Conservation (phyloP, 1,284 basidiomycete species). For the Sporisorium exsertum region DNA sequence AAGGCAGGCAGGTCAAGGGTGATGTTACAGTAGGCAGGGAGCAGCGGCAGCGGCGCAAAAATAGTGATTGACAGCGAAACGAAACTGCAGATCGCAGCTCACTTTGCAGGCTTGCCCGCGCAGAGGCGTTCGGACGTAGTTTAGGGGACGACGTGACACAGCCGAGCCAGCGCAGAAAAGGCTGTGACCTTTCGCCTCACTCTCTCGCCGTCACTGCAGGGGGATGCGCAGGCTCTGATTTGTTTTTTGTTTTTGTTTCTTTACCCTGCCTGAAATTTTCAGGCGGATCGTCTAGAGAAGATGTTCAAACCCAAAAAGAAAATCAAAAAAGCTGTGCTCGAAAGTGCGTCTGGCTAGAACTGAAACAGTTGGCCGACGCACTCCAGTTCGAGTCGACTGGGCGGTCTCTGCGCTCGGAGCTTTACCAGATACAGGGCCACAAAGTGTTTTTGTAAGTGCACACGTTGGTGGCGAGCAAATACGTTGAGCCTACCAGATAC, state of each 20-base stretch:
- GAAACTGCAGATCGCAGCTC: slow-evolving; percentile 10
- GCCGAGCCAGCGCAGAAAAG: background rate
- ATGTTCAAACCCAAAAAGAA: background rate
- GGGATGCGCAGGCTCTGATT: background rate
- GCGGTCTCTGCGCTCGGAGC: no score
- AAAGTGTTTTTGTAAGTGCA: no score
- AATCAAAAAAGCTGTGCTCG: background rate
- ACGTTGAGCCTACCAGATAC: no score
- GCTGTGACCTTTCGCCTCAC: no score
- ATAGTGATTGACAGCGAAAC: slow-evolving; percentile 7
- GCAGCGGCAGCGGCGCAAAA: background rate
- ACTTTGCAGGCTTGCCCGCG: background rate
- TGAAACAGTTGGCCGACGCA: no score
- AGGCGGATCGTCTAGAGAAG: background rate
- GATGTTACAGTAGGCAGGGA: background rate
- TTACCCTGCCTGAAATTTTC: background rate
- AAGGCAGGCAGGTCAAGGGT: no score
- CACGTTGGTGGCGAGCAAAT: no score
- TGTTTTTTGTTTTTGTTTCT: background rate
- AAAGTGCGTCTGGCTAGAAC: background rate
- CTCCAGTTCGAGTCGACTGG: no score
- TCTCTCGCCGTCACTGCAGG: no score
- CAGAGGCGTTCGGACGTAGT: background rate
- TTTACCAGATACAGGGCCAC: no score
- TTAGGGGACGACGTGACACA: background rate